Evolutionary conservation across 2,329 filamentous ascomycete genomes (phyloP).

Genomic region (Phialophora expanda): DNA sequence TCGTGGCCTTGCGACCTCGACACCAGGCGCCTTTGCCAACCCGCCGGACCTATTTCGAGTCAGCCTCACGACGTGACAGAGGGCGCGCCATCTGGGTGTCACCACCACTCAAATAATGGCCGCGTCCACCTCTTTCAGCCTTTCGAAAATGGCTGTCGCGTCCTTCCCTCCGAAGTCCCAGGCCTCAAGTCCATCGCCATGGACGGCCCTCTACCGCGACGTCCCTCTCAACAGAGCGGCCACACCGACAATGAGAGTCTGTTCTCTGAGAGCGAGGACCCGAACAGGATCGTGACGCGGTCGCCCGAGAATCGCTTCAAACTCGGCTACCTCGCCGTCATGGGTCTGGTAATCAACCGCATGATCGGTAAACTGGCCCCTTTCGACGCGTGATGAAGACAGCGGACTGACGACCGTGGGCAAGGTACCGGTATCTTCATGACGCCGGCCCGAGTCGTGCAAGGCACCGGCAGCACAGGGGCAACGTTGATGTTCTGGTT

Average conservation of each 20-base stretch:
- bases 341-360: constrained; percentile 8
- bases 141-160: background rate
- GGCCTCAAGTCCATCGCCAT: constrained; percentile 1
- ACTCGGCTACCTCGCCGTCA: constrained; percentile 5
- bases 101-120: constrained; percentile 6
- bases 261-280: constrained; percentile 5
- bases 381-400: background rate
- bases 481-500: constrained; percentile 11
- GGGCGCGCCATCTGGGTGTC: background rate
- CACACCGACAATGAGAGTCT: constrained; percentile 1
- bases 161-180: background rate
- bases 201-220: constrained; percentile 1
- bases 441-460: constrained; percentile 9
- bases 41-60: background rate
- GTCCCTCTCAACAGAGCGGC: constrained; percentile 4
- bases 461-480: constrained; percentile 1
- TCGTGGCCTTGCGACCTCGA: background rate
- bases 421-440: constrained; percentile 11
- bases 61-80: constrained; percentile 1
- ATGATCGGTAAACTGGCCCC: constrained; percentile 7
- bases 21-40: background rate
- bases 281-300: constrained; percentile 2
- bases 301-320: constrained; percentile 3
- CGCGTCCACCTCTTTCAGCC: background rate
- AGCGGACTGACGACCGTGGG: background rate